Evolutionary conservation across 2,329 filamentous ascomycete genomes (phyloP), one percentile per base, ranked within the genome.

Genomic region (Dendryphion nanum): DNA sequence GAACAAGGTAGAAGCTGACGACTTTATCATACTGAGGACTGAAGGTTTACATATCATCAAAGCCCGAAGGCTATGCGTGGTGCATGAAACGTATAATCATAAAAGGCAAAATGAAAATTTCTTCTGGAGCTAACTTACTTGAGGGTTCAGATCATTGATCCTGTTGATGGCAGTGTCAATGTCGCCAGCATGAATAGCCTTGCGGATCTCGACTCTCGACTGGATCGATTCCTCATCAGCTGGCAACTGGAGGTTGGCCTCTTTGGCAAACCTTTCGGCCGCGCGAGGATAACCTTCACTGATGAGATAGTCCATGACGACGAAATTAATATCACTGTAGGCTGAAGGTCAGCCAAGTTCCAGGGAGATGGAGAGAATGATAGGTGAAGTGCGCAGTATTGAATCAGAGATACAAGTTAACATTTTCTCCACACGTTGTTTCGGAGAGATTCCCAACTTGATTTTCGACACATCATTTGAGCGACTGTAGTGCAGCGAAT

Each of bases 401-500:
- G 23, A 45, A 69, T 85, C 82, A 84, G 81, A 82, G 77, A 78
- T 72, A 81, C 82, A 86, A 85, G 81, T 86, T 83, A 87, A 83
- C 76, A 72, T 67, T 76, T 82, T 89, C 82, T 98, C 93, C 85
- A 87, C 93, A 98, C 78, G 70, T 74, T 70, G 81, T 78, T 87
- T 97, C 88, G 86, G 93, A 98, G 94, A 98, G 93, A 98, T 98
- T 98, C 93, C 93, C 93, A 98, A 82, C 79, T 95, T 94, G 84
- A 87, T 53, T 83, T 83, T 73, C 72, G 72, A 77, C 75, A 63
- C 79, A 87, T 94, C 90, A 95, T 95, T 76, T 81, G 48, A 45
- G 12, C 41, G 41, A 17, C 28, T 41, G 18, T 29, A 17, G 19
- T 15, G 18, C 34, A 31, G 24, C 16, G 37, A 28, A n/a, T n/a